These are phyloP conservation scores for Daphne laureola DNA, from an alignment of 441 rosid species.

Conservation along the genomic window DNA sequence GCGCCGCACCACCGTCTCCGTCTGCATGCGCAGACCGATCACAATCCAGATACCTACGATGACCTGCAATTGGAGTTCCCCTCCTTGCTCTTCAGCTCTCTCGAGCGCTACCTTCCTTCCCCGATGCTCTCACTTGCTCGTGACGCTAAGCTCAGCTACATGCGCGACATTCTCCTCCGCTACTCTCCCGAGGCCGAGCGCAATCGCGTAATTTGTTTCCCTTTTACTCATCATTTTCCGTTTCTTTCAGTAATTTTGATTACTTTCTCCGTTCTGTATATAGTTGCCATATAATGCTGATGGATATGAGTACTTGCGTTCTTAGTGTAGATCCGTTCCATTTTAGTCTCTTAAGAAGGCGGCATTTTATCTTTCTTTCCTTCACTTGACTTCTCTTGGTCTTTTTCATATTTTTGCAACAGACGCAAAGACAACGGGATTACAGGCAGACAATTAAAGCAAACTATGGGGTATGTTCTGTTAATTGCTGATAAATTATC, in stretches of 20 bases:
- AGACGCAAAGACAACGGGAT: conserved; percentile 42
- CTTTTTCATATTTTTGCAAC: conserved; percentile 4
- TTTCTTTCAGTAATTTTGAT: background rate
- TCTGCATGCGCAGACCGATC: conserved; percentile 41
- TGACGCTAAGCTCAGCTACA: conserved; percentile 38
- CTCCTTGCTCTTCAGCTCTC: conserved; percentile 56
- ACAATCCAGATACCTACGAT: conserved; percentile 54
- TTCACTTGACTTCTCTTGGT: background rate
- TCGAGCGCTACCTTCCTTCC: conserved; percentile 59
- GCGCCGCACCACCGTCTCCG: conserved; percentile 28
- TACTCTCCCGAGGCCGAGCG: conserved; percentile 60
- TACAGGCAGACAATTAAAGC: conserved; percentile 38
- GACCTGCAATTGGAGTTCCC: conserved; percentile 50
- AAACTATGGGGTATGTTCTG: conserved; percentile 36
- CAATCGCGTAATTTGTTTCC: conserved; percentile 31
- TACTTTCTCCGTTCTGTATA: background rate
- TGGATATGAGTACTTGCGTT: background rate
- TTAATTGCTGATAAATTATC: background rate
- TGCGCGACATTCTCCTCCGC: conserved; percentile 46
- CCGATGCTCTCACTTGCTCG: conserved; percentile 33
- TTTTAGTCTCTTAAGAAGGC: no score
- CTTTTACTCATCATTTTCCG: background rate
- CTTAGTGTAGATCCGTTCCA: no score
- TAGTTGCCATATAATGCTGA: background rate
- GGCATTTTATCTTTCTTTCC: conserved; percentile 3